Base-by-base conservation (phyloP, 495 filamentous ascomycete genomes). In the Aspergillus bridgeri region DNA sequence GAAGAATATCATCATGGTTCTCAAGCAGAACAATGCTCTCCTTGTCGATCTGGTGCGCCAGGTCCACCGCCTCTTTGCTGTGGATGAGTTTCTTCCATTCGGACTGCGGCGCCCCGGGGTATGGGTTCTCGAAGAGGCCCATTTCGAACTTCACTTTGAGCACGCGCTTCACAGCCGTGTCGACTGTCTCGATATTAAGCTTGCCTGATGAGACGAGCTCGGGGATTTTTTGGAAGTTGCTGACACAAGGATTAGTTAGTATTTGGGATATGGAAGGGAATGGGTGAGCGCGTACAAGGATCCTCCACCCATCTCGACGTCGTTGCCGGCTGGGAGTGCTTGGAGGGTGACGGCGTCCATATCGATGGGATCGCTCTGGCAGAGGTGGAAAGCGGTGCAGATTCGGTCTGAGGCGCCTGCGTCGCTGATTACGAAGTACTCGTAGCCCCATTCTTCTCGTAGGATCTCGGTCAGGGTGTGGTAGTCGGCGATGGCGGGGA, bases 301-400 rank as follows among this genome's bases (percentile, higher is more conserved):
- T 25, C 87, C 87, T 50, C 87, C 87, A 33, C 86, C 86, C 87
- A 89, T 89, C 61, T 89, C 87, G n/a, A 86, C 81, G 57, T 89
- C 86, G 48, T 82, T 84, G n/a, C 87, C 86, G 15, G 87, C 85
- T 5, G 80, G 81, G 38, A 89, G 74, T 6, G 81, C 82, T 51
- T 78, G 68, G 46, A 76, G 64, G 6, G 79, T 81, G 4, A 89
- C 72, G 2, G 83, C 76, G 44, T 81, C 78, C 49, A 77, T 82
- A 53, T 89, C 87, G 33, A 86, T 80, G 0, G 83, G 83, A 6
- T 77, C 63, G 18, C 70, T 71, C 48, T 73, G 59, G 58, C 86
- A 90, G 66, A 88, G 77, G 44, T 81, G 79, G 68, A 89, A 89
- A 11, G 78, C 72, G 11, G 72, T 77, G 63, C 86, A 88, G 1